These are phyloP conservation scores for Trichoderma erinaceum DNA, from an alignment of 495 filamentous ascomycete species.

Conservation along the genomic window DNA sequence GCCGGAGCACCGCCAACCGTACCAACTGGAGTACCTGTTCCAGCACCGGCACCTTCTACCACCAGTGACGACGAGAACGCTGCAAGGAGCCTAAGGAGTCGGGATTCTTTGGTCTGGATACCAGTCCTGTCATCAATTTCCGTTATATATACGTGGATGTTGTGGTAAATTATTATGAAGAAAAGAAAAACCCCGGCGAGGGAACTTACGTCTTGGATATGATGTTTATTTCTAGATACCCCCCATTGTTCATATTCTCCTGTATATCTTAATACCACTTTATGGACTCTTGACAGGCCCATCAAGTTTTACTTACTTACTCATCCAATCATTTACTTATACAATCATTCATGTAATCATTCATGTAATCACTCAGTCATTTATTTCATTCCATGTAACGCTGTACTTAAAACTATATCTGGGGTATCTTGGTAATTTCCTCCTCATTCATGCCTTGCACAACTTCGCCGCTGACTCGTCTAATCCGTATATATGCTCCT, in stretches of 20 bases:
- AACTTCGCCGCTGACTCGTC: constrained; percentile 3
- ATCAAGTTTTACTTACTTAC: neutral
- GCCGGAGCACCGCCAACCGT: constrained; percentile 23
- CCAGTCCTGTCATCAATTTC: neutral
- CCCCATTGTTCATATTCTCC: constrained; percentile 5
- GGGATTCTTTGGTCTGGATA: neutral
- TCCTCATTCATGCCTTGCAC: neutral
- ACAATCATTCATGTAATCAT: neutral
- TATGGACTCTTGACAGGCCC: neutral
- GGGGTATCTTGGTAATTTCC: neutral
- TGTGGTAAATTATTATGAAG: neutral
- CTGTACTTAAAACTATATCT: neutral
- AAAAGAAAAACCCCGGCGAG: neutral
- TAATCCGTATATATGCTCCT: constrained; percentile 5
- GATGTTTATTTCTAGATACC: constrained; percentile 11
- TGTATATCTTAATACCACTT: neutral
- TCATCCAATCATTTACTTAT: neutral
- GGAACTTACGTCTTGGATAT: constrained; percentile 2
- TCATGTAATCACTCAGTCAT: neutral
- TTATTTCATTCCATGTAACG: neutral
- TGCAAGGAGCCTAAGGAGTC: neutral
- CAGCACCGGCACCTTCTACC: neutral
- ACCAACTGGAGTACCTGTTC: neutral
- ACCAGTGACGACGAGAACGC: neutral
- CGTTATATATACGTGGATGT: neutral